A percentile compares a stretch with the other conserved stretches of the same genome.
These are phyloP conservation scores for Lyophyllum atratum DNA, from an alignment of 768 basidiomycete genomes.

Conservation along the genomic window DNA sequence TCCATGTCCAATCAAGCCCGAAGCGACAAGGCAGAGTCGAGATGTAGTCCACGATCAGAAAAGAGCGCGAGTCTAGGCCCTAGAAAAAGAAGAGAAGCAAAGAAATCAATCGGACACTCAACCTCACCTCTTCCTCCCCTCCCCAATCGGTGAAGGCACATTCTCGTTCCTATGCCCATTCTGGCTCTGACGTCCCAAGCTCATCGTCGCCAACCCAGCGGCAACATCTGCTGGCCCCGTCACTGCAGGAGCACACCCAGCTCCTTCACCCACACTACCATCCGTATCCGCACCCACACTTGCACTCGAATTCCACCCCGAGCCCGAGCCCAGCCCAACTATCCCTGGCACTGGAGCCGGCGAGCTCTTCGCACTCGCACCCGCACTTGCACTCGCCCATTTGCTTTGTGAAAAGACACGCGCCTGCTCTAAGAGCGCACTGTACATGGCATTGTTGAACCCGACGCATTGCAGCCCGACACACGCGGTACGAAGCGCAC, in stretches of 20 bases:
- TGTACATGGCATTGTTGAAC: slow-evolving; percentile 70
- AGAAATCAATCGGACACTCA: neutral
- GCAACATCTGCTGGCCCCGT: slow-evolving; percentile 10
- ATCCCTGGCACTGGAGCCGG: slow-evolving; percentile 1
- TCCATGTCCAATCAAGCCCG: neutral
- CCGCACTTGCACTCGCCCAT: slow-evolving; percentile 25
- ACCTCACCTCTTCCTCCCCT: slow-evolving; percentile 13
- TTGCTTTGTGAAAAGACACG: slow-evolving; percentile 44
- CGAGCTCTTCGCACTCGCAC: slow-evolving; percentile 2
- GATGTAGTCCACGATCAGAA: neutral
- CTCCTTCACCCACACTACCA: neutral
- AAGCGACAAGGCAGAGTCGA: neutral
- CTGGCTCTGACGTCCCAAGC: slow-evolving; percentile 15
- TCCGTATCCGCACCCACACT: neutral
- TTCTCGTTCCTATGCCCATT: slow-evolving; percentile 20
- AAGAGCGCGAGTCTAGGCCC: neutral
- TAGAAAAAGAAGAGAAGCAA: neutral
- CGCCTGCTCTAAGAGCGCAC: slow-evolving; percentile 66
- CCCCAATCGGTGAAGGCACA: slow-evolving; percentile 14
- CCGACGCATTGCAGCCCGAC: slow-evolving; percentile 76
- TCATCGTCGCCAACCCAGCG: slow-evolving; percentile 12
- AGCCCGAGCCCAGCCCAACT: slow-evolving; percentile 10
- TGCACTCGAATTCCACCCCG: slow-evolving; percentile 13
- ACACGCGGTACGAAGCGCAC: slow-evolving; percentile 74
- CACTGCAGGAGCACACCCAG: neutral